Percentiles rank a stretch among this genome's conserved stretches.
Conservation (phyloP, 2,329 filamentous ascomycete species). For the Ceratocystis huliohia region DNA sequence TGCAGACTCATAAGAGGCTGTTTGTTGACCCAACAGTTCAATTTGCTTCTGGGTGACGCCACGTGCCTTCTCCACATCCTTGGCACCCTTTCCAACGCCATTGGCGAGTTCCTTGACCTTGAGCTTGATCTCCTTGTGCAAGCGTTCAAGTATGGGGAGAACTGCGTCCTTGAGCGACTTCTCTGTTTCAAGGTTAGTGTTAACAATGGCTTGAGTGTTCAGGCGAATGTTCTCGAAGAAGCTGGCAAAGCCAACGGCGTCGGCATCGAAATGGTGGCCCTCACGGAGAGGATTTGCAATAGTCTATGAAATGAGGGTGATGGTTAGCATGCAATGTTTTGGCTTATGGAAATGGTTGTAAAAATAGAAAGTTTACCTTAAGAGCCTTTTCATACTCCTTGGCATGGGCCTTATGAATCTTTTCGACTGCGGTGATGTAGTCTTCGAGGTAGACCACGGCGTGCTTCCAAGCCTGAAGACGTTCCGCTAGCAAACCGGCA, state of each 20-base stretch:
- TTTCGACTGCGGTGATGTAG: conserved; percentile 74
- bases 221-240: conserved; percentile 89
- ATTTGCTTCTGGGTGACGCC: conserved; percentile 87
- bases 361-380: conserved; percentile 46
- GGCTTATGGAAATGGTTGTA: conserved; percentile 8
- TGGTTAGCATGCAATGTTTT: conserved; percentile 14
- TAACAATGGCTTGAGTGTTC: conserved; percentile 84
- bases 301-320: conserved; percentile 39
- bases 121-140: conserved; percentile 94
- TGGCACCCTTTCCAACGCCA: conserved; percentile 71
- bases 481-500: conserved; percentile 69
- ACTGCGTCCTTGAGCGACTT: conserved; percentile 79
- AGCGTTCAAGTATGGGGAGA: conserved; percentile 73
- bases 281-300: conserved; percentile 77
- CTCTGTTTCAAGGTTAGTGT: conserved; percentile 80
- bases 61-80: conserved; percentile 83
- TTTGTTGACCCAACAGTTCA: conserved; percentile 77
- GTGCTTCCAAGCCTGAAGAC: conserved; percentile 92
- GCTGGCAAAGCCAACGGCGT: conserved; percentile 71
- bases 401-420: conserved; percentile 67
- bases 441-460: conserved; percentile 83
- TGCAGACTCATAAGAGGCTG: conserved; percentile 64
- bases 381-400: conserved; percentile 94
- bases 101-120: conserved; percentile 80
- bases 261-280: conserved; percentile 85